phyloP scores from a whole-genome alignment of 2,329 filamentous ascomycete genomes.

The Aspergillus flavus region DNA sequence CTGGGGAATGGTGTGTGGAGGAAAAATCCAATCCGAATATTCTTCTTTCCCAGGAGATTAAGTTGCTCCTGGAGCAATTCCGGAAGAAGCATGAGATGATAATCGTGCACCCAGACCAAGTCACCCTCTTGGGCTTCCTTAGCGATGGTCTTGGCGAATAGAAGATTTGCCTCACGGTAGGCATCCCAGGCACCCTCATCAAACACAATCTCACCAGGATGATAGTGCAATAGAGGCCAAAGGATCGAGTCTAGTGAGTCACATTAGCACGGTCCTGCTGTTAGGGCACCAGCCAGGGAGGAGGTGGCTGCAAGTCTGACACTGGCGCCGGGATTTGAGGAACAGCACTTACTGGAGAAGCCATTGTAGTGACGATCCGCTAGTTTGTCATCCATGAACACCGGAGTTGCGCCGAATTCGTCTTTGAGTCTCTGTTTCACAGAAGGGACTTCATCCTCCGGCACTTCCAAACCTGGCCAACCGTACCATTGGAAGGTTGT shows the following conservation, averaged over 20 bases:
- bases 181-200: conserved; percentile 90
- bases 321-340: not conserved
- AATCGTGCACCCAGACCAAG: conserved; percentile 94
- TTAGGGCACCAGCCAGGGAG: not conserved
- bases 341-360: conserved; percentile 73
- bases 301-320: not conserved
- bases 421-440: conserved; percentile 76
- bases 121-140: conserved; percentile 87
- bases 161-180: conserved; percentile 84
- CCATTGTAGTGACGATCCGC: conserved; percentile 94
- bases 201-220: conserved; percentile 94
- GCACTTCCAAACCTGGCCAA: conserved; percentile 89
- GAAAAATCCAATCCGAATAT: conserved; percentile 96
- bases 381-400: conserved; percentile 87
- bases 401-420: conserved; percentile 81
- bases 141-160: conserved; percentile 84
- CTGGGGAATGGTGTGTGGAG: conserved; percentile 93
- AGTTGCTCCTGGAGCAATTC: conserved; percentile 90
- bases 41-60: conserved; percentile 69
- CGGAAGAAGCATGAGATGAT: conserved; percentile 92
- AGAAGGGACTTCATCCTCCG: conserved; percentile 71
- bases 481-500: conserved; percentile 96
- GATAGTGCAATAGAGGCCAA: conserved; percentile 96
- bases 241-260: conserved; percentile 75
- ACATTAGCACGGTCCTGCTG: conserved; percentile 3